A percentile compares a stretch with the other conserved stretches of the same genome.
phyloP scores from a whole-genome alignment of 2,329 filamentous ascomycete genomes.

The Triangularia verruculosa region DNA sequence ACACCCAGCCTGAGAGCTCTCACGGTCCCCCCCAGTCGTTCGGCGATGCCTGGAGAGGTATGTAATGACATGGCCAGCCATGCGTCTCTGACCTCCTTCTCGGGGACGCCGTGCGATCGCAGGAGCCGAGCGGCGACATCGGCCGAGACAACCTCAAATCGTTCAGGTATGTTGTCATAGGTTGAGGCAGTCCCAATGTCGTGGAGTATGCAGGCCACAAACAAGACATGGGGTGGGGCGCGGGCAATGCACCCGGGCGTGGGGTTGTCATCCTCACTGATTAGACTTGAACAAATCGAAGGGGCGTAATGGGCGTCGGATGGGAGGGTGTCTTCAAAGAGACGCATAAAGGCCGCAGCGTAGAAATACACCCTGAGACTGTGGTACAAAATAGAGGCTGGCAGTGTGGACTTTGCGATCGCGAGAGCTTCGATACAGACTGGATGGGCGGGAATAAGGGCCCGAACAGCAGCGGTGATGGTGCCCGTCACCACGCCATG shows the following conservation, averaged over 20 bases:
- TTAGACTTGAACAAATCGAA: background rate
- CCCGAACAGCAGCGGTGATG: constrained; percentile 20
- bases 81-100: constrained; percentile 30
- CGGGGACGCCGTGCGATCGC: constrained; percentile 26
- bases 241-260: background rate
- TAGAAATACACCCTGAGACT: constrained; percentile 28
- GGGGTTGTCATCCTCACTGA: background rate
- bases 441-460: constrained; percentile 25
- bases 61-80: constrained; percentile 39
- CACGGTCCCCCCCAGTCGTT: constrained; percentile 35
- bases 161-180: constrained; percentile 32
- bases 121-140: constrained; percentile 32
- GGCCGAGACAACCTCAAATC: constrained; percentile 36
- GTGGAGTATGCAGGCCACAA: constrained; percentile 37
- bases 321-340: constrained; percentile 6
- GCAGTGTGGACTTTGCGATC: constrained; percentile 23
- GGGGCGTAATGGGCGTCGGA: background rate
- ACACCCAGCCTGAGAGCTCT: constrained; percentile 34
- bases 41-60: constrained; percentile 36
- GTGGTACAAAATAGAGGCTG: constrained; percentile 29
- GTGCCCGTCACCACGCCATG: constrained; percentile 4
- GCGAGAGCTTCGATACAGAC: constrained; percentile 27
- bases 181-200: constrained; percentile 35
- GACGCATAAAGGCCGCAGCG: constrained; percentile 21
- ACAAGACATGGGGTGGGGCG: constrained; percentile 28